phyloP scores from a whole-genome alignment of 2,329 filamentous ascomycete species.

The Aspergillus spinulosporus region DNA sequence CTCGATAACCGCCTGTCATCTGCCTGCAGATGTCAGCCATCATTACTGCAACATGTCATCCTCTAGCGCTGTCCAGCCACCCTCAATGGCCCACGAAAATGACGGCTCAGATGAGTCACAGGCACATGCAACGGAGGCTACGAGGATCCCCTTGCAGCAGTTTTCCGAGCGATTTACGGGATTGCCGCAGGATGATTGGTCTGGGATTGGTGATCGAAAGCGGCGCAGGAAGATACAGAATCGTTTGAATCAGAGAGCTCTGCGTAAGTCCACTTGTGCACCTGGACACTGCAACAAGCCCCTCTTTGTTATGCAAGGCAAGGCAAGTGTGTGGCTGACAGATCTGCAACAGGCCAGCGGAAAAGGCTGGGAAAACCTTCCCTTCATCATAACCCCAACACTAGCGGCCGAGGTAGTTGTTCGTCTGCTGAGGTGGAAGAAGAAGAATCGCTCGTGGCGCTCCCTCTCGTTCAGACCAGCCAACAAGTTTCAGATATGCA shows the following conservation, averaged over 20 bases:
- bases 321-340: neutral
- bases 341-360: conserved; percentile 1
- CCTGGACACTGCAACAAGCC: neutral
- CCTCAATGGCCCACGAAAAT: neutral
- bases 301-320: neutral
- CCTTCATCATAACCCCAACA: neutral
- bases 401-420: neutral
- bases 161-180: conserved; percentile 8
- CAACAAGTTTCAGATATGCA: neutral
- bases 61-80: neutral
- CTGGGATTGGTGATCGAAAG: conserved; percentile 14
- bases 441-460: neutral
- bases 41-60: neutral
- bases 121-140: neutral
- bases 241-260: conserved; percentile 17
- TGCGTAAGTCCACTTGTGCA: conserved; percentile 8
- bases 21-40: neutral
- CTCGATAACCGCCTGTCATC: neutral
- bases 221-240: conserved; percentile 14
- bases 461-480: neutral
- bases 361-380: neutral
- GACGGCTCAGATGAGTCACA: neutral
- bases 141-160: conserved; percentile 2
- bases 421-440: neutral
- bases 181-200: conserved; percentile 15